Evolutionary conservation across 768 basidiomycete species (phyloP).

Genomic region (Podaxis rugospora): DNA sequence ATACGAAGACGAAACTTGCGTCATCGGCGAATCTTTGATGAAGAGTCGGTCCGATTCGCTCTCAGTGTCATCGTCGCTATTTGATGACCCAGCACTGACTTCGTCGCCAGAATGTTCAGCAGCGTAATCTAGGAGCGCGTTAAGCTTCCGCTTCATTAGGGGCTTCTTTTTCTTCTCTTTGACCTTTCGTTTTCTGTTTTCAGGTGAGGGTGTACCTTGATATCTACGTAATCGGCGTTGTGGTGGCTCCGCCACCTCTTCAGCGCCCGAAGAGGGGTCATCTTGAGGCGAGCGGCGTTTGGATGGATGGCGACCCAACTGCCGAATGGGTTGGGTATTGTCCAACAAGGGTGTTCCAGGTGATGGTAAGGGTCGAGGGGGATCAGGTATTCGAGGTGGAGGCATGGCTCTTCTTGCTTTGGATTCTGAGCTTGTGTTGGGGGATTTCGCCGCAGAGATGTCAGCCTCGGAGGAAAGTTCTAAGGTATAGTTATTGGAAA

Average conservation of each 20-base stretch:
- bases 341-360: background rate
- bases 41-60: constrained; percentile 68
- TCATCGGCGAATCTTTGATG: constrained; percentile 55
- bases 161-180: constrained; percentile 19
- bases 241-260: constrained; percentile 26
- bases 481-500: constrained; percentile 1
- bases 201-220: constrained; percentile 21
- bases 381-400: constrained; percentile 31
- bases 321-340: background rate
- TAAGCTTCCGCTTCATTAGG: constrained; percentile 19
- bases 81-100: constrained; percentile 57
- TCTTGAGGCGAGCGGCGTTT: background rate
- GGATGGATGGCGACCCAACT: background rate
- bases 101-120: constrained; percentile 83
- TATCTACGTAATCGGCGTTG: constrained; percentile 34
- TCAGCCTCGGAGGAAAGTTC: constrained; percentile 5
- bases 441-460: background rate
- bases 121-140: constrained; percentile 58
- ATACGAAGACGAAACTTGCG: constrained; percentile 69
- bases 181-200: constrained; percentile 13
- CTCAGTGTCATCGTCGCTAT: constrained; percentile 50
- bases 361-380: constrained; percentile 12
- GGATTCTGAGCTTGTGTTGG: constrained; percentile 9
- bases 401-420: constrained; percentile 20
- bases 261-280: constrained; percentile 17